Percentiles rank a stretch among this genome's conserved stretches.
Evolutionary conservation across 2,329 filamentous ascomycete genomes (phyloP).

Genomic region (Cordyceps pruinosa): DNA sequence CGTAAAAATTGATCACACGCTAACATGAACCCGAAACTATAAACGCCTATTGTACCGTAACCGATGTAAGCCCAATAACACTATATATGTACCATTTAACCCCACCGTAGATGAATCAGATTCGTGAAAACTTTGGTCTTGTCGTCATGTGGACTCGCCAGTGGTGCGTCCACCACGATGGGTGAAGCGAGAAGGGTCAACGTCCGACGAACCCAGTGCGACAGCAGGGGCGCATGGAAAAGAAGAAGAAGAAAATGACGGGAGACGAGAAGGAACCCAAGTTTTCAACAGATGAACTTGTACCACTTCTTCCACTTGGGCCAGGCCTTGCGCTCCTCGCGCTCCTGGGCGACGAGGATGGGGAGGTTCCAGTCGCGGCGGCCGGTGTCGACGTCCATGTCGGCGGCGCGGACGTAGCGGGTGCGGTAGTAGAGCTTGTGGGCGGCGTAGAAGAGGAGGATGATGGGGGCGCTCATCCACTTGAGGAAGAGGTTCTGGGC

Average conservation of each 20-base stretch:
- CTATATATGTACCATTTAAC: no score
- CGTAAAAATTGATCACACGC: no score
- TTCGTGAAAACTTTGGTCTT: no score
- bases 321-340: slow-evolving; percentile 64
- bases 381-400: slow-evolving; percentile 86
- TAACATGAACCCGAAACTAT: no score
- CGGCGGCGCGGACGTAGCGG: slow-evolving; percentile 54
- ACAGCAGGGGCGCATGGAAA: no score
- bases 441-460: slow-evolving; percentile 58
- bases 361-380: slow-evolving; percentile 77
- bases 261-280: background rate
- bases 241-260: background rate
- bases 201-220: no score
- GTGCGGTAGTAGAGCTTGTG: slow-evolving; percentile 76
- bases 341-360: slow-evolving; percentile 71
- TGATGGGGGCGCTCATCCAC: slow-evolving; percentile 64
- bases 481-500: slow-evolving; percentile 65
- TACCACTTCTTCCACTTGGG: slow-evolving; percentile 71
- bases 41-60: no score
- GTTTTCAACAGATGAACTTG: slow-evolving; percentile 60
- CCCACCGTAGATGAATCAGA: no score
- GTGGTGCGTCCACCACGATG: no score
- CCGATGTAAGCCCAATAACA: no score
- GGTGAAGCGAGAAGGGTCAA: no score
- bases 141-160: no score